Conservation (phyloP, 805 yeast genomes). For the Brettanomyces anomalus region DNA sequence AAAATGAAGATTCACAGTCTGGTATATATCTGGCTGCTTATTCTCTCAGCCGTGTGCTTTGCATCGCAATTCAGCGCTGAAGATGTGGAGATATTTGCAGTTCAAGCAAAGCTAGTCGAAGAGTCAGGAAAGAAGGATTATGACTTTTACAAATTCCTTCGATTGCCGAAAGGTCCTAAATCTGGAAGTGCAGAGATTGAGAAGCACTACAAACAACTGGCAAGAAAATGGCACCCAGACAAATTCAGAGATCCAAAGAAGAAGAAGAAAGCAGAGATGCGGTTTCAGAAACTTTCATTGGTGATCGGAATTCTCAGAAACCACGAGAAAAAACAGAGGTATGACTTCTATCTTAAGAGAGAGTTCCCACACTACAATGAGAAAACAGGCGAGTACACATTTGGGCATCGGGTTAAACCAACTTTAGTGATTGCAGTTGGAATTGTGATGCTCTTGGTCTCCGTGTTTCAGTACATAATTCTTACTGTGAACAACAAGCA, state of each 20-base stretch:
- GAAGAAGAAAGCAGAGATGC: conserved; percentile 47
- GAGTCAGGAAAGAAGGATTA: conserved; percentile 38
- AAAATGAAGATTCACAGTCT: too few relatives aligned
- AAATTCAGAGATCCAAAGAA: conserved; percentile 40
- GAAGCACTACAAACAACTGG: conserved; percentile 60
- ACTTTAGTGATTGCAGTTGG: conserved; percentile 1
- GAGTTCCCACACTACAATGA: conserved; percentile 80
- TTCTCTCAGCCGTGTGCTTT: background rate
- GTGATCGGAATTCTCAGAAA: conserved; percentile 67
- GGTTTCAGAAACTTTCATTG: conserved; percentile 70
- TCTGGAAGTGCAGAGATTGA: conserved; percentile 46
- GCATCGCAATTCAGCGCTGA: conserved; percentile 24
- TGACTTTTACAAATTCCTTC: conserved; percentile 64
- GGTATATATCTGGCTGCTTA: background rate
- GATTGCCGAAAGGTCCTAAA: conserved; percentile 31
- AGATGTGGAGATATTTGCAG: conserved; percentile 74
- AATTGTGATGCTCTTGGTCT: conserved; percentile 3
- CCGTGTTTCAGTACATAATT: conserved; percentile 8
- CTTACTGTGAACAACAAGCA: conserved; percentile 7
- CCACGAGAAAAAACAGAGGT: conserved; percentile 50
- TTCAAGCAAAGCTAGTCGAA: conserved; percentile 53
- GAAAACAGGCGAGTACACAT: conserved; percentile 5
- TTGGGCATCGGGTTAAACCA: conserved; percentile 10
- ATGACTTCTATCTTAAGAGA: conserved; percentile 72
- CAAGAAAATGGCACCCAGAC: conserved; percentile 81